Conservation (phyloP, 805 yeast genomes). For the Hanseniaspora jakobsenii region DNA sequence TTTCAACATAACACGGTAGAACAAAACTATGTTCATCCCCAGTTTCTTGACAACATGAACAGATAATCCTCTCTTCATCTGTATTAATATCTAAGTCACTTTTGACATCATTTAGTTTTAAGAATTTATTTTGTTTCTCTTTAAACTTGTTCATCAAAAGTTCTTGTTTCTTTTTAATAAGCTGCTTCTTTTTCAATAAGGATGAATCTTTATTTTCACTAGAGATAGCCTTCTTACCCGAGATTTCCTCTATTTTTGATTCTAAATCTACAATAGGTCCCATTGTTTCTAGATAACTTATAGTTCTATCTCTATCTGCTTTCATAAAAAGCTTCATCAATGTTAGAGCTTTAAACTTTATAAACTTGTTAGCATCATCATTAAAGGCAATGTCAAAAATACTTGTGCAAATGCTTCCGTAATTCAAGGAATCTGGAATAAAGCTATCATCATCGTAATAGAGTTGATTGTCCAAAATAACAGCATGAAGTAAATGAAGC, state of each 20-base stretch:
- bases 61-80: conserved; percentile 29
- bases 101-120: conserved; percentile 37
- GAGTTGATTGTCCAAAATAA: conserved; percentile 39
- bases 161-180: conserved; percentile 52
- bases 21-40: conserved; percentile 42
- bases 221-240: conserved; percentile 34
- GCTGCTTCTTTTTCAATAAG: conserved; percentile 40
- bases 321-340: conserved; percentile 27
- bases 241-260: conserved; percentile 30
- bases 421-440: conserved; percentile 36
- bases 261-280: conserved; percentile 1
- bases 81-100: conserved; percentile 6
- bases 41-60: conserved; percentile 51
- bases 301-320: neutral
- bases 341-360: conserved; percentile 44
- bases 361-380: conserved; percentile 35
- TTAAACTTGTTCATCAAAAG: conserved; percentile 52
- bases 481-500: conserved; percentile 60
- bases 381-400: conserved; percentile 42
- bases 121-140: conserved; percentile 64
- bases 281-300: neutral
- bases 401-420: conserved; percentile 38
- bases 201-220: conserved; percentile 38
- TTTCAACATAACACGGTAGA: conserved; percentile 40
- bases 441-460: conserved; percentile 31